Evolutionary conservation across 2,329 filamentous ascomycete genomes (phyloP).

Genomic region (Eurotiales sp.): DNA sequence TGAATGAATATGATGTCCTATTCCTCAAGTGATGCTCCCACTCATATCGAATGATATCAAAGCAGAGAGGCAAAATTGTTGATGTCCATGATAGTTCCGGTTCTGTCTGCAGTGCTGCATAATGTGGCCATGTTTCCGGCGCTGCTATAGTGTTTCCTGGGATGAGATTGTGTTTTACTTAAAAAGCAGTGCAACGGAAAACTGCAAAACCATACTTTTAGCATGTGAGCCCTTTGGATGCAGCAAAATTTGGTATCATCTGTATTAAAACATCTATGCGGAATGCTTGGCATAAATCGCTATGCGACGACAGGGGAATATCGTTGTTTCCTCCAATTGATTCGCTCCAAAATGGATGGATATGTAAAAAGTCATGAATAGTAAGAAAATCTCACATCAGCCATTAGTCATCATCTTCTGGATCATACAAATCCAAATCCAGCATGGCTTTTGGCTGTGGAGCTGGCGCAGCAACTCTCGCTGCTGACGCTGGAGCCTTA

Average conservation of each 20-base stretch:
- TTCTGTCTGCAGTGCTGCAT: too few relatives aligned
- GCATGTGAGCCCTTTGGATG: constrained; percentile 32
- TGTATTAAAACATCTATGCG: not conserved
- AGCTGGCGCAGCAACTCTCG: not conserved
- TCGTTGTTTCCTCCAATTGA: not conserved
- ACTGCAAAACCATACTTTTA: constrained; percentile 51
- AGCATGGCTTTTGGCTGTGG: constrained; percentile 41
- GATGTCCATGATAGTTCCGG: not conserved
- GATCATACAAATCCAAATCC: constrained; percentile 43
- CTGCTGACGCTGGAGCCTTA: constrained; percentile 12
- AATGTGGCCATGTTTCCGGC: constrained; percentile 50
- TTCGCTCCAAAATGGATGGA: not conserved
- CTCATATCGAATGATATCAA: not conserved
- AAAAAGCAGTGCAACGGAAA: constrained; percentile 58
- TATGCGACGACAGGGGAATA: not conserved
- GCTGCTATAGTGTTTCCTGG: constrained; percentile 52
- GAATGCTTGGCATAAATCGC: not conserved
- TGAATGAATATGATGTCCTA: not conserved
- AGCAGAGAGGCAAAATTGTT: not conserved
- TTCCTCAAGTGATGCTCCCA: not conserved
- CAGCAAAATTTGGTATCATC: not conserved
- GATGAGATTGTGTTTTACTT: constrained; percentile 53
- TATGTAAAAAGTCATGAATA: not conserved
- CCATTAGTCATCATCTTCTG: constrained; percentile 41
- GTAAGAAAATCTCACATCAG: not conserved